A percentile compares a stretch with the other conserved stretches of the same genome.
Evolutionary conservation across 2,329 filamentous ascomycete species (phyloP).

Genomic region (Ophiostoma sp.): DNA sequence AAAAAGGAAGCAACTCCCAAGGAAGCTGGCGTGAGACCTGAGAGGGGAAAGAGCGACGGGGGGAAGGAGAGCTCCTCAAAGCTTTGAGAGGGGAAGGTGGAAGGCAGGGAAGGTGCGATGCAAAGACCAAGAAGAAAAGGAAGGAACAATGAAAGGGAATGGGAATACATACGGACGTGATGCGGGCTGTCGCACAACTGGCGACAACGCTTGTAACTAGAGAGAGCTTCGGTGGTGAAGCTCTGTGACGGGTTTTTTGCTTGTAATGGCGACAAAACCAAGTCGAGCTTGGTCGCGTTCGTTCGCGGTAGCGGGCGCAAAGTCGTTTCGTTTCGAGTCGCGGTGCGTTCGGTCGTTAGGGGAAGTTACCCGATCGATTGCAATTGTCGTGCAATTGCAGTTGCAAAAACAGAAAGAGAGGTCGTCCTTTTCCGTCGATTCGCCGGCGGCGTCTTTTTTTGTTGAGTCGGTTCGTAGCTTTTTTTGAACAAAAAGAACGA

Average conservation of each 20-base stretch:
- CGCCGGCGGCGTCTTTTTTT: neutral
- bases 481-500: neutral
- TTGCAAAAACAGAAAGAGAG: neutral
- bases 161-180: neutral
- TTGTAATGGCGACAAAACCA: conserved; percentile 1
- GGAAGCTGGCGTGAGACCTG: conserved; percentile 9
- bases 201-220: neutral
- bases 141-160: neutral
- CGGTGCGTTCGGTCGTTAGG: neutral
- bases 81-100: neutral
- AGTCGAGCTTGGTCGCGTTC: conserved; percentile 17
- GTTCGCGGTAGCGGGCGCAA: conserved; percentile 4
- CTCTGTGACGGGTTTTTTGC: neutral
- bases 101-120: neutral
- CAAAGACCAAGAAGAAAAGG: neutral
- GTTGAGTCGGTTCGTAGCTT: neutral
- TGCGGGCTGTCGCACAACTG: neutral
- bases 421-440: neutral
- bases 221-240: conserved; percentile 9
- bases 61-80: neutral
- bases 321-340: neutral
- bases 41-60: neutral
- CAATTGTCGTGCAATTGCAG: neutral
- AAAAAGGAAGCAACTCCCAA: neutral
- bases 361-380: neutral